phyloP scores from a whole-genome alignment of 495 filamentous ascomycete species.

The Neurospora terricola region DNA sequence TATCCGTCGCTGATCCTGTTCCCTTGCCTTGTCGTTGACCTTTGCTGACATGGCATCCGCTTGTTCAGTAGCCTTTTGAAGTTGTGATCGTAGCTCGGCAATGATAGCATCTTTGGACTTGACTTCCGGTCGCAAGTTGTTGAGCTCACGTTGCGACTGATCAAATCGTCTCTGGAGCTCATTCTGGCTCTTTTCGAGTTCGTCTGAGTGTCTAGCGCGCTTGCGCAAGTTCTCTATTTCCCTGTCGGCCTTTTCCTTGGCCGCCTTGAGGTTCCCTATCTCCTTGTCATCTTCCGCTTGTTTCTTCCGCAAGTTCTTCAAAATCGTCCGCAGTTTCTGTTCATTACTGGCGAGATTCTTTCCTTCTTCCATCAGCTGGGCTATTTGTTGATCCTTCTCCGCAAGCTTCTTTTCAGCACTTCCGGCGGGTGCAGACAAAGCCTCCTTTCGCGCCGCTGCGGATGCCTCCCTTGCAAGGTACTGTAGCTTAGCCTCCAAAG shows the following conservation, averaged over 20 bases:
- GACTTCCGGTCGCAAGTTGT: conserved; percentile 52
- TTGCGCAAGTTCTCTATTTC: conserved; percentile 48
- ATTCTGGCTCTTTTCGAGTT: conserved; percentile 52
- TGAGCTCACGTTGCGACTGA: conserved; percentile 59
- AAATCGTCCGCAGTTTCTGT: conserved; percentile 66
- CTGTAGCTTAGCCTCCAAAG: conserved; percentile 79
- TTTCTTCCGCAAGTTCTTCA: conserved; percentile 71
- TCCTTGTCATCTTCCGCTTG: conserved; percentile 54
- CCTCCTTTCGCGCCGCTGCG: conserved; percentile 57
- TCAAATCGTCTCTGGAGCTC: conserved; percentile 56
- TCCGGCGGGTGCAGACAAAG: conserved; percentile 47
- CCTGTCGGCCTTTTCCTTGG: conserved; percentile 57
- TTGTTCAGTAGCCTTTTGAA: conserved; percentile 57
- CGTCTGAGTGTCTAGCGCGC: conserved; percentile 52
- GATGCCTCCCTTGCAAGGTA: conserved; percentile 74
- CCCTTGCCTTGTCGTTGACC: conserved; percentile 53
- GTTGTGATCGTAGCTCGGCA: conserved; percentile 56
- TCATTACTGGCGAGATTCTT: conserved; percentile 81
- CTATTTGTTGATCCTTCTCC: conserved; percentile 85
- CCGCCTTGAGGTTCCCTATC: conserved; percentile 48
- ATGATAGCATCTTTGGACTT: conserved; percentile 57
- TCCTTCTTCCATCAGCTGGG: conserved; percentile 82
- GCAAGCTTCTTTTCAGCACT: conserved; percentile 67
- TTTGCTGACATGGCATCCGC: conserved; percentile 58
- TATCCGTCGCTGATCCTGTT: conserved; percentile 55